These are phyloP conservation scores for Centella asiatica DNA, from an alignment of 129 eudicot species.

Conservation along the genomic window DNA sequence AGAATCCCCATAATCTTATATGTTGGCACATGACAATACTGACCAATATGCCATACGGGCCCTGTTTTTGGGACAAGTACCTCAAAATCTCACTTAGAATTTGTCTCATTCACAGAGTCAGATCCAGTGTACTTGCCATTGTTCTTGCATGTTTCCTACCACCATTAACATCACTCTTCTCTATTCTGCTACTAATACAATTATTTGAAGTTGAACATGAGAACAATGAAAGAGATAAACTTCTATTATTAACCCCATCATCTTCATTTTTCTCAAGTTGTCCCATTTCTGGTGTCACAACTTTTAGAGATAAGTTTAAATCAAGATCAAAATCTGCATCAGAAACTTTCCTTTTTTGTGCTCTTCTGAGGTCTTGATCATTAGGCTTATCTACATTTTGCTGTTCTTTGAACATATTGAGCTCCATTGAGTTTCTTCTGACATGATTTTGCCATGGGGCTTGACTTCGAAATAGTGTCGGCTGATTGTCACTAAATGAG, in stretches of 20 bases:
- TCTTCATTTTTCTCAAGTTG: slow-evolving; percentile 2
- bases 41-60: slow-evolving; percentile 20
- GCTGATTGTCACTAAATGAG: slow-evolving; percentile 9
- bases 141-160: slow-evolving; percentile 39
- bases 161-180: slow-evolving; percentile 14
- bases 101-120: slow-evolving; percentile 80
- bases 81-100: slow-evolving; percentile 62
- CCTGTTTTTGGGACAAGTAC: slow-evolving; percentile 38
- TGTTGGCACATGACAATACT: slow-evolving; percentile 15
- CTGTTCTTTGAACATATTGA: slow-evolving; percentile 10
- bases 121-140: slow-evolving; percentile 44
- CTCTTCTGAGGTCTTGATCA: slow-evolving; percentile 22
- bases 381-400: slow-evolving; percentile 14
- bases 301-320: slow-evolving; percentile 47
- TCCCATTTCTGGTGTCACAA: slow-evolving; percentile 20
- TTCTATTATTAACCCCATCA: slow-evolving; percentile 15
- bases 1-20: slow-evolving; percentile 9
- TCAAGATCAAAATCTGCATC: slow-evolving; percentile 42
- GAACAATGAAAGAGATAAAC: slow-evolving; percentile 54
- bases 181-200: slow-evolving; percentile 14
- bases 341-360: slow-evolving; percentile 46
- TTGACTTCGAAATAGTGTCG: slow-evolving; percentile 24
- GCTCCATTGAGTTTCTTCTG: slow-evolving; percentile 11
- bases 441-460: slow-evolving; percentile 26
- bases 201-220: slow-evolving; percentile 37